Evolutionary conservation across 768 basidiomycete genomes (phyloP).

Genomic region (Coprinellus micaceus): DNA sequence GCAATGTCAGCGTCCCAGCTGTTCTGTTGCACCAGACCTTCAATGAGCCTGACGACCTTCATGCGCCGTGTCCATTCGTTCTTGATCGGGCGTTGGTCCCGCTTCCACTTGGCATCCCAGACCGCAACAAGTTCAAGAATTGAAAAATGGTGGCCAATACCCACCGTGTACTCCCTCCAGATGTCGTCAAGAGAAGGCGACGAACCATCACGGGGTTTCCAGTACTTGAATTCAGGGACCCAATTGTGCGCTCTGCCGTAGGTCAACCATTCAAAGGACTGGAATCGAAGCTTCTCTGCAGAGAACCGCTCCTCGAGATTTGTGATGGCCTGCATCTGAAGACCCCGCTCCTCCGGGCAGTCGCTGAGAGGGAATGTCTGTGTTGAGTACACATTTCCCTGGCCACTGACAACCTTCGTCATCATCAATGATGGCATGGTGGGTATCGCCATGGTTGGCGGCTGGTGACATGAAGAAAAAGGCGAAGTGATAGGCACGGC

Average conservation of each 20-base stretch:
- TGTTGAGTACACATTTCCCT: neutral
- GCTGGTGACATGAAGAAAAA: too few species aligned
- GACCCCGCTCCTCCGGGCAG: neutral
- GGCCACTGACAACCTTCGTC: neutral
- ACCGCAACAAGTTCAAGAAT: neutral
- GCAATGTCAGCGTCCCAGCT: neutral
- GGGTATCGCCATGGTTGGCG: too few species aligned
- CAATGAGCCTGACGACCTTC: neutral
- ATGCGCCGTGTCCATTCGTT: neutral
- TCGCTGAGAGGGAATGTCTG: neutral
- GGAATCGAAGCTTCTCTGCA: neutral
- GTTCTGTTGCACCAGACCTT: neutral
- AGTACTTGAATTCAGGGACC: neutral
- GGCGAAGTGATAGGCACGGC: too few species aligned
- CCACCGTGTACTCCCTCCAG: neutral
- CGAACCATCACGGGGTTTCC: neutral
- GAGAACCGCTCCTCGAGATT: neutral
- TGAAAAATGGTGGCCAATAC: neutral
- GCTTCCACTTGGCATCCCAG: neutral
- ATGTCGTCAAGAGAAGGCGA: neutral
- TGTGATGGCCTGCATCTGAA: neutral
- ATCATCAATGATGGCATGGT: too few species aligned
- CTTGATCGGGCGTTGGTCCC: neutral
- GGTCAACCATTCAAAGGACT: neutral
- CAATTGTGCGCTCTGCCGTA: too few species aligned